Evolutionary conservation across 345 rosid genomes (phyloP), one percentile per base, ranked within the genome.

Genomic region (Salix exigua): DNA sequence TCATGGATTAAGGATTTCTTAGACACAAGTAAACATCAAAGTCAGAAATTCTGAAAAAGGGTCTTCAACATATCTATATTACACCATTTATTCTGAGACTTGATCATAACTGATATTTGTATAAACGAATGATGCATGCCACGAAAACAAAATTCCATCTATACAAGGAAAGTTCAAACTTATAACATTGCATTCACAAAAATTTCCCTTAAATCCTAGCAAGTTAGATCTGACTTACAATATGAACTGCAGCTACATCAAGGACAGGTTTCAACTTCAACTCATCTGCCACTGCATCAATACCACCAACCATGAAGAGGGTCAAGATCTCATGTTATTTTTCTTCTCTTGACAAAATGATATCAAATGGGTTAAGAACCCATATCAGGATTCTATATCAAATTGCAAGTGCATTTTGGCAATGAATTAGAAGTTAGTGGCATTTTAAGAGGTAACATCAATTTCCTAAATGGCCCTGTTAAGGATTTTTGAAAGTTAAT

Each of bases 221-320:
- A 11, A 26, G 58, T 62, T 60, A 13, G 76, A 73, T 48, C 28
- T 70, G 60, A 79, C 79, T 65, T 50, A 66, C 75, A 38, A 70
- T 26, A 38, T 33, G 64, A 78, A 46, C 51, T 68, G 60, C 35
- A 68, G 78, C 63, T 75, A 70, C 44, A 75, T 68, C 40, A 42
- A 72, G 35, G 65, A 61, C 38, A n/a, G 58, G 48, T 7, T 62
- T 55, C 58, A 66, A n/a, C 71, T 10, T 86, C 81, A 84, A 63
- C 82, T 78, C 88, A 89, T 80, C 64, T 88, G 91, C 94, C 94
- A 90, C 94, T 90, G 94, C 85, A 85, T 69, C 85, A 79, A 74
- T 55, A 83, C 13, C 66, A 84, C 66, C 79, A 76, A 75, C 51
- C 66, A 77, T 68, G 1, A 76, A 48, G 68, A 42, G 51, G 25